These are phyloP conservation scores for Populus pruinosa DNA, from an alignment of 345 rosid genomes.

Conservation along the genomic window DNA sequence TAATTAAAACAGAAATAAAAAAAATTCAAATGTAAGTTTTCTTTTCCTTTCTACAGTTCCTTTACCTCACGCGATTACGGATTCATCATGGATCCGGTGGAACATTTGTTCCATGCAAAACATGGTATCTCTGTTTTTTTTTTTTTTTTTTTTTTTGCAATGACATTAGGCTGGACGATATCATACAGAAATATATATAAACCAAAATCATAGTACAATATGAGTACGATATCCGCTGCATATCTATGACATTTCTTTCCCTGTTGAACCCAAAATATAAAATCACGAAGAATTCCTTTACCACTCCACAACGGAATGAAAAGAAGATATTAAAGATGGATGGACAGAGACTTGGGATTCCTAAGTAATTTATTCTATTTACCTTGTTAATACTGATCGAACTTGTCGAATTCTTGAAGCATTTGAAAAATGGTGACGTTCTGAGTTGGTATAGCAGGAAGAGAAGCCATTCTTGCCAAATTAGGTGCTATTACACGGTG, in stretches of 20 bases:
- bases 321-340: not conserved
- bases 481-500: constrained; percentile 27
- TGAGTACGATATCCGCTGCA: not conserved
- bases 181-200: constrained; percentile 1
- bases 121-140: not conserved
- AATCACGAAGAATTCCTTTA: not conserved
- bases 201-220: not conserved
- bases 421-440: constrained; percentile 45
- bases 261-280: not conserved
- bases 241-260: not conserved
- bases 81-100: not conserved
- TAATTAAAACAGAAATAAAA: too few species aligned
- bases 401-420: constrained; percentile 46
- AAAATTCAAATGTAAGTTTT: too few species aligned
- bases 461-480: constrained; percentile 30
- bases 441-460: constrained; percentile 17
- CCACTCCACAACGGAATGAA: not conserved
- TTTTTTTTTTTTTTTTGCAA: not conserved
- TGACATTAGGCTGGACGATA: not conserved
- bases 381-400: constrained; percentile 26
- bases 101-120: not conserved
- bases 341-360: not conserved
- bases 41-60: not conserved
- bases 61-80: not conserved
- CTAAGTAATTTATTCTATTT: not conserved